phyloP scores from a whole-genome alignment of 2,329 filamentous ascomycete species.

The Stagonosporopsis cucurbitacearum region DNA sequence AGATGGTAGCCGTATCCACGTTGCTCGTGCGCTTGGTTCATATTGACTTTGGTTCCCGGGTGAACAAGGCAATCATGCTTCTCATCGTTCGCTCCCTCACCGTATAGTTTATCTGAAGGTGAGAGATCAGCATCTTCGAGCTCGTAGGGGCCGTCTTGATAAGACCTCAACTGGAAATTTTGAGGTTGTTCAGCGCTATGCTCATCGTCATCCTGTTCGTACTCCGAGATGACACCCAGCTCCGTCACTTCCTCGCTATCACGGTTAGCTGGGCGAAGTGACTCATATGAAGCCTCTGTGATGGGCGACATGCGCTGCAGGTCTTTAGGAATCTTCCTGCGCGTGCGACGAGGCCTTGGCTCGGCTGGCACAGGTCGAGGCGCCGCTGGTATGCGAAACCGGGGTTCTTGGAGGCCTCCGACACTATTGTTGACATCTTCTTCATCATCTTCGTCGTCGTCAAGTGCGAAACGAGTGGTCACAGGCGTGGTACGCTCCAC shows the following conservation, averaged over 20 bases:
- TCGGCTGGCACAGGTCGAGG: conserved; percentile 3
- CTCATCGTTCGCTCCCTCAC: not conserved
- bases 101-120: conserved; percentile 9
- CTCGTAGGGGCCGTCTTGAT: conserved; percentile 6
- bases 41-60: conserved; percentile 9
- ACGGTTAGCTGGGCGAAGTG: conserved; percentile 17
- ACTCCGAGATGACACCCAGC: conserved; percentile 29
- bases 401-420: conserved; percentile 5
- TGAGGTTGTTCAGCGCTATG: not conserved
- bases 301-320: conserved; percentile 35
- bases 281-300: conserved; percentile 32
- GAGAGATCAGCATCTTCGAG: conserved; percentile 24
- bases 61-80: conserved; percentile 5
- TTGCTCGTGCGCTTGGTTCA: conserved; percentile 3
- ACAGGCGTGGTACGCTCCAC: not conserved
- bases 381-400: conserved; percentile 1
- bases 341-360: conserved; percentile 13
- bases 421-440: conserved; percentile 17
- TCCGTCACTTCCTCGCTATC: conserved; percentile 20
- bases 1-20: not conserved
- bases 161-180: too few relatives aligned
- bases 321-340: conserved; percentile 23
- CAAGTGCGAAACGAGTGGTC: not conserved
- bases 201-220: conserved; percentile 9
- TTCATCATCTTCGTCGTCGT: conserved; percentile 3